A percentile compares a stretch with the other conserved stretches of the same genome.
Evolutionary conservation across 306 rosid genomes (phyloP).

Genomic region (Prunus davidiana): DNA sequence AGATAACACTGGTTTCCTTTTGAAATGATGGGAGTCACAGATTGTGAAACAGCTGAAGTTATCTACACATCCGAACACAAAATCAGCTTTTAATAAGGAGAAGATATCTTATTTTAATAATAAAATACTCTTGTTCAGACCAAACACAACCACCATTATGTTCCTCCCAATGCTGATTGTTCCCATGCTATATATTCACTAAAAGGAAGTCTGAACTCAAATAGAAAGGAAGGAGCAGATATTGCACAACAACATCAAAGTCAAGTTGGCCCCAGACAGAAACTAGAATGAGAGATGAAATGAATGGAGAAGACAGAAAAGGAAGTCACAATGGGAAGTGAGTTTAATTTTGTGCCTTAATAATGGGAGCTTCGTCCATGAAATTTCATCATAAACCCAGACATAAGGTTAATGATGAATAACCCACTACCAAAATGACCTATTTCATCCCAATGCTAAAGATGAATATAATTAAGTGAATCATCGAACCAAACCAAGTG

Average conservation of each 20-base stretch:
- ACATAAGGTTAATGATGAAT: not conserved
- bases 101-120: not conserved
- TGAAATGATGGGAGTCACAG: constrained; percentile 48
- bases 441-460: not conserved
- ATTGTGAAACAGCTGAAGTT: constrained; percentile 66
- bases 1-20: constrained; percentile 87
- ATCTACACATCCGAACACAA: constrained; percentile 46
- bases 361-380: not conserved
- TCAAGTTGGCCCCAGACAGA: not conserved
- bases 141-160: too few relatives aligned
- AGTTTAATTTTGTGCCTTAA: not conserved
- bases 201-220: not conserved
- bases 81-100: constrained; percentile 13
- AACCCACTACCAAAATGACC: not conserved
- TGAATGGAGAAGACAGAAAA: not conserved
- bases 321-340: not conserved
- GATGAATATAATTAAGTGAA: not conserved
- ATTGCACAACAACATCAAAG: not conserved
- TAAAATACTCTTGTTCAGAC: too few relatives aligned
- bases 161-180: not conserved
- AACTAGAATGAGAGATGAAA: not conserved
- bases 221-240: not conserved
- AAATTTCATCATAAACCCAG: not conserved
- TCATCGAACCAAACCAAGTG: not conserved
- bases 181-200: not conserved